Evolutionary conservation across 345 rosid genomes (phyloP), one percentile per base, ranked within the genome.

Genomic region (Euphorbia tirucalli): DNA sequence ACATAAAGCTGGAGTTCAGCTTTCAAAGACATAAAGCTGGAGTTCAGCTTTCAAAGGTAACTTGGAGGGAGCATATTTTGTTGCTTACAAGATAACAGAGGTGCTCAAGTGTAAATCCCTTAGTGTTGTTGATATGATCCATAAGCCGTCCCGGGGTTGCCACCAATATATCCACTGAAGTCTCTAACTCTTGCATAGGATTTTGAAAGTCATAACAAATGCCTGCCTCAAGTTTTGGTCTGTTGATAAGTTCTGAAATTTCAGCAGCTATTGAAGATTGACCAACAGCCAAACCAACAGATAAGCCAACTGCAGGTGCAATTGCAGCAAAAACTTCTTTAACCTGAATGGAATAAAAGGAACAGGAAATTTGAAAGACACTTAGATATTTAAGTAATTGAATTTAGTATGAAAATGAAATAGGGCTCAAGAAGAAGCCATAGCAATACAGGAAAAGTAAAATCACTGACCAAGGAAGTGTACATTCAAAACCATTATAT

Each of bases 121-220:
- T 84, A 8, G 99, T 95, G 76, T 79, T 78, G 78, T 84, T 89
- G 50, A 92, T 92, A 80, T 95, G 97, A 55, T 95, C 99, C 97
- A 92, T 86, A n/a, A 95, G 89, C 82, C 99, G 89, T 77, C 99
- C 99, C 3, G 97, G 99, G 63, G 97, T 95, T 61, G 99, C 97
- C 70, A 95, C 91, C 81, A 95, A 79, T 85, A 95, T 90, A 78
- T 95, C 99, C 52, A 92, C 97, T 10, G 90, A 80, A 85, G 90
- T 87, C 70, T 88, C 87, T 60, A 89, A 76, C 77, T 74, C 83
- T 4, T 65, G 83, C 1, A 83, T 76, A 52, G 81, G 16, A 82
- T 85, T 87, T 30, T 87, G 90, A 0, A 88, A 93, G 71, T 92
- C 96, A 82, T 83, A 92, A 77, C 97, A 95, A 65, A 88, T 89